Conservation (phyloP, 495 filamentous ascomycete species). For the Talaromyces stipitatus region DNA sequence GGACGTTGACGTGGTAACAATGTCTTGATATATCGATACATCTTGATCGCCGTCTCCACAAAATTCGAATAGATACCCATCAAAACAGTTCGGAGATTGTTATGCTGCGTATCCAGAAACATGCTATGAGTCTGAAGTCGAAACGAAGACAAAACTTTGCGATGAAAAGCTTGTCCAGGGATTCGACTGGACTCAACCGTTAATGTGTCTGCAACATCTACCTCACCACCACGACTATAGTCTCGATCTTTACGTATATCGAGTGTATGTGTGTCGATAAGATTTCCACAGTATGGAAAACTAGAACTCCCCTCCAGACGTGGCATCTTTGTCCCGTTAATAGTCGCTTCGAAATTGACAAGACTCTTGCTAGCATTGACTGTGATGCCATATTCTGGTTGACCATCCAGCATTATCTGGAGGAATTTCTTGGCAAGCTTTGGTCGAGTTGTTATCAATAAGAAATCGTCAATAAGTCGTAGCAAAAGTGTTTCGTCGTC, state of each 20-base stretch:
- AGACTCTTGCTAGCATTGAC: slow-evolving; percentile 75
- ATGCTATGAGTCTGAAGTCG: slow-evolving; percentile 82
- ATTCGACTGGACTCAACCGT: slow-evolving; percentile 65
- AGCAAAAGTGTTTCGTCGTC: slow-evolving; percentile 58
- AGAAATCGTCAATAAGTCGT: slow-evolving; percentile 84
- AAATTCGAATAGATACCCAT: slow-evolving; percentile 69
- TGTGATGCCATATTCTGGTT: slow-evolving; percentile 69
- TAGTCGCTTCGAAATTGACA: slow-evolving; percentile 68
- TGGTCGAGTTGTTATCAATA: slow-evolving; percentile 69
- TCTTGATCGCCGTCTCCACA: slow-evolving; percentile 69
- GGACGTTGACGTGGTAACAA: slow-evolving; percentile 50
- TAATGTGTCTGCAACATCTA: slow-evolving; percentile 49
- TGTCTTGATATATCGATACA: slow-evolving; percentile 68
- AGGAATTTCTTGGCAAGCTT: slow-evolving; percentile 63
- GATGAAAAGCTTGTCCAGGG: slow-evolving; percentile 67
- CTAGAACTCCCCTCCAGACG: slow-evolving; percentile 32
- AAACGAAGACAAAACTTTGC: slow-evolving; percentile 72
- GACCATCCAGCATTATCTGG: slow-evolving; percentile 67
- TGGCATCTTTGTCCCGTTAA: slow-evolving; percentile 49
- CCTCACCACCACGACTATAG: slow-evolving; percentile 30
- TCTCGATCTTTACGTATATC: slow-evolving; percentile 58
- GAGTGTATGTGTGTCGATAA: slow-evolving; percentile 70
- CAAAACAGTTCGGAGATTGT: slow-evolving; percentile 59
- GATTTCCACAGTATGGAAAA: slow-evolving; percentile 85
- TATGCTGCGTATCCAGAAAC: slow-evolving; percentile 82